phyloP scores from a whole-genome alignment of 1,284 basidiomycete genomes.

The Veloboletus limbatus region DNA sequence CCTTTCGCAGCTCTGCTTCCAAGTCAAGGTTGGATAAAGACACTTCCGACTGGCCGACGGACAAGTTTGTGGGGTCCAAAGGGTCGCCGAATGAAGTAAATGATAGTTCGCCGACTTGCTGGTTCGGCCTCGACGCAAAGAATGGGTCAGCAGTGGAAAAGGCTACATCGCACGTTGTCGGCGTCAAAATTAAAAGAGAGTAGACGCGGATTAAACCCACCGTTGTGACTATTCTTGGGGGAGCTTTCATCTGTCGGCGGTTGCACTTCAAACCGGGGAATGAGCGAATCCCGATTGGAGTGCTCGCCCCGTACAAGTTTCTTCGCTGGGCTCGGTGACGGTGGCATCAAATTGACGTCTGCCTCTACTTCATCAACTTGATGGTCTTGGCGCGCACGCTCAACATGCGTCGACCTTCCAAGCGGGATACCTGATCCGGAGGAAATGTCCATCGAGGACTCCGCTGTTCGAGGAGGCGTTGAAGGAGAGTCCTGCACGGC shows the following conservation, averaged over 20 bases:
- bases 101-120: conserved; percentile 38
- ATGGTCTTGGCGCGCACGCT: conserved; percentile 41
- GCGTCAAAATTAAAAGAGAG: not conserved
- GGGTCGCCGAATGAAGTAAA: conserved; percentile 35
- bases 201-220: conserved; percentile 14
- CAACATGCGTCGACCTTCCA: conserved; percentile 47
- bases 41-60: conserved; percentile 34
- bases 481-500: conserved; percentile 17
- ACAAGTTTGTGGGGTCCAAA: conserved; percentile 36
- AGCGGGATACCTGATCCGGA: conserved; percentile 40
- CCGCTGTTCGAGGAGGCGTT: conserved; percentile 18
- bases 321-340: conserved; percentile 60
- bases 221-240: conserved; percentile 13
- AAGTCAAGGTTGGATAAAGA: conserved; percentile 32
- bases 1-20: conserved; percentile 30
- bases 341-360: conserved; percentile 53
- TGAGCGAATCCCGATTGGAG: conserved; percentile 30
- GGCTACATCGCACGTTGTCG: conserved; percentile 13
- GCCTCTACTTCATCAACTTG: conserved; percentile 39
- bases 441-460: conserved; percentile 21
- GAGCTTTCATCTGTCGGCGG: conserved; percentile 20
- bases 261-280: conserved; percentile 43
- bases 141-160: conserved; percentile 24
- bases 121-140: conserved; percentile 20
- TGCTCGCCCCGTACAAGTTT: conserved; percentile 13